Evolutionary conservation across 768 basidiomycete genomes (phyloP).

Genomic region (Podaxis sp.): DNA sequence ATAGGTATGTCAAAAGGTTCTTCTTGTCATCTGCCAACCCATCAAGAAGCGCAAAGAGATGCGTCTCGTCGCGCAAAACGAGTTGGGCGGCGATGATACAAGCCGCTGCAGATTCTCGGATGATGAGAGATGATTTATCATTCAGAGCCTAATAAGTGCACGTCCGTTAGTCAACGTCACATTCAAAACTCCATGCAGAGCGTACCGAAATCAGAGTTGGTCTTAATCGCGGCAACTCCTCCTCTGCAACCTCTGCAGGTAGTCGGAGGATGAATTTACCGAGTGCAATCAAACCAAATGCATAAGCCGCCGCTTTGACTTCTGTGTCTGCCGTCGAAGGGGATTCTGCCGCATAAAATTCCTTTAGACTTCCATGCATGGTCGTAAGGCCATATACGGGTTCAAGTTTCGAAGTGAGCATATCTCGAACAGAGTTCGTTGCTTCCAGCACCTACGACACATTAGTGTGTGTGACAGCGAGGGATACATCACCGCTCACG

Average conservation of each 20-base stretch:
- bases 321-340: conserved; percentile 45
- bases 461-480: neutral
- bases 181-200: conserved; percentile 6
- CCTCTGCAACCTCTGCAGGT: conserved; percentile 82
- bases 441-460: conserved; percentile 71
- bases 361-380: conserved; percentile 69
- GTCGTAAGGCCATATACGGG: conserved; percentile 86
- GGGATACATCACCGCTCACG: conserved; percentile 40
- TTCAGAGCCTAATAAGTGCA: conserved; percentile 56
- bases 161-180: conserved; percentile 7
- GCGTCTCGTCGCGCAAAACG: conserved; percentile 79
- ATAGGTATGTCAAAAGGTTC: conserved; percentile 85
- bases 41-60: conserved; percentile 77
- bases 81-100: conserved; percentile 83
- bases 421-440: conserved; percentile 79
- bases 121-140: conserved; percentile 68
- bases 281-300: conserved; percentile 81
- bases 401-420: conserved; percentile 67
- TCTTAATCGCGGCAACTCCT: conserved; percentile 79
- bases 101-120: conserved; percentile 82
- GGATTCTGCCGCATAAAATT: conserved; percentile 57
- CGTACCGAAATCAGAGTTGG: conserved; percentile 68
- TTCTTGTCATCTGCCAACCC: conserved; percentile 89
- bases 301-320: conserved; percentile 65
- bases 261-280: conserved; percentile 82